These are phyloP conservation scores for Talaromyces marneffei DNA, from an alignment of 2,329 filamentous ascomycete species.

Conservation along the genomic window DNA sequence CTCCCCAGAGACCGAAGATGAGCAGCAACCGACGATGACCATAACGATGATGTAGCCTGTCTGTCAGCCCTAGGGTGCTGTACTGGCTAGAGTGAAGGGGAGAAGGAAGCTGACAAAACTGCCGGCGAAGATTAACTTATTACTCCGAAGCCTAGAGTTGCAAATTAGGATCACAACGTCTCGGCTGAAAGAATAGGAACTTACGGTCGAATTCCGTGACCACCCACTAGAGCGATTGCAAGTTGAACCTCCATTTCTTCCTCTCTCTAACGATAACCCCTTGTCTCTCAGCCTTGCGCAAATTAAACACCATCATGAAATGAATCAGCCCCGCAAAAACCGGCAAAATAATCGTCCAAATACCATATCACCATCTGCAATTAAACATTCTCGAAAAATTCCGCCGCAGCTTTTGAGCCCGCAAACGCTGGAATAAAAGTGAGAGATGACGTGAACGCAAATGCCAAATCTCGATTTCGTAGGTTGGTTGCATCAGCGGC, in stretches of 20 bases:
- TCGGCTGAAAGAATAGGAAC: not conserved
- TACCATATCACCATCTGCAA: conserved; percentile 60
- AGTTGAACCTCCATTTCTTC: not conserved
- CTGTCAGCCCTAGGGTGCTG: conserved; percentile 14
- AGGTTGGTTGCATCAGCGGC: conserved; percentile 57
- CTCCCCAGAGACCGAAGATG: conserved; percentile 51
- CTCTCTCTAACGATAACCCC: conserved; percentile 41
- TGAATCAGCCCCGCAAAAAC: conserved; percentile 51
- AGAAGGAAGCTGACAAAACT: conserved; percentile 51
- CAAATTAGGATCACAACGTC: not conserved
- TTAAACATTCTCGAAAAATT: conserved; percentile 46
- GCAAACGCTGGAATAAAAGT: conserved; percentile 39
- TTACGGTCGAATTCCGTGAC: conserved; percentile 2
- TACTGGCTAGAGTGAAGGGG: conserved; percentile 24
- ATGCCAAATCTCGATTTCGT: conserved; percentile 53
- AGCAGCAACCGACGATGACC: conserved; percentile 52
- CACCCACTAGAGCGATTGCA: not conserved
- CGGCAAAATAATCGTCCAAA: conserved; percentile 57
- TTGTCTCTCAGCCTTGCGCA: conserved; percentile 49
- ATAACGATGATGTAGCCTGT: conserved; percentile 45
- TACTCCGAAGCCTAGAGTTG: conserved; percentile 53
- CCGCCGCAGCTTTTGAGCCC: conserved; percentile 46
- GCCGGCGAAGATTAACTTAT: conserved; percentile 50
- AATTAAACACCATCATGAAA: conserved; percentile 49
- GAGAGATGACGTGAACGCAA: conserved; percentile 52